Base-by-base conservation (phyloP, 169 alveolate genomes). In the Cryptosporidium baileyi region DNA sequence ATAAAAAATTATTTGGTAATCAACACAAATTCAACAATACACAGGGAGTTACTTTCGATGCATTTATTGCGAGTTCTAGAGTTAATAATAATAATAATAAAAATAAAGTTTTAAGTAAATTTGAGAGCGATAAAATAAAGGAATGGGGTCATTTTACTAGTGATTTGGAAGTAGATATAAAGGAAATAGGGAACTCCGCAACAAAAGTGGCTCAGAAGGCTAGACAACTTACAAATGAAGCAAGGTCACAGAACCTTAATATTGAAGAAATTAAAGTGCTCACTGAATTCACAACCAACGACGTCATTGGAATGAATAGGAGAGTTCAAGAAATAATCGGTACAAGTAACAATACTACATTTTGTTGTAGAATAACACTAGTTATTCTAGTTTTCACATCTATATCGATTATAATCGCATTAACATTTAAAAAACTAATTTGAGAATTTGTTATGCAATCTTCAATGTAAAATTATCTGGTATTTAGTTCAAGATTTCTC, bases 331-430 rank as follows among this genome's bases (percentile, higher is more conserved):
- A 74, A 57, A 32, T 74, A 36, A 74, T 74, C 3, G 67, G 85
- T 1, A 74, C 63, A 40, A 74, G 43, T 54, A 67, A 34, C 7
- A 74, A 74, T 51, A 41, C 67, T 28, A 74, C 85, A 17, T 74
- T 74, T 26, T 74, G 85, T 59, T 74, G 85, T 43, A 74, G 85
- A 22, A 54, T 74, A 38, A 52, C 60, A 17, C 26, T 74, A 24
- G 41, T 28, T 9, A 36, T 40, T 9, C 17, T 57, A 13, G 30
- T 57, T 54, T 54, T 74, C 22, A 22, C 54, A 6, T 30, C 67
- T 19, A 30, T 74, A 51, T 51, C 85, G 8, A 24, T 74, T 22
- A 74, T 74, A 8, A 74, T 57, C 24, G 85, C 30, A 11, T 36
- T 74, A 34, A 40, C 34, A 38, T 54, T 74, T 19, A 74, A 74